Base-by-base conservation (phyloP, 2,329 filamentous ascomycete genomes). In the Penicillium sp. region DNA sequence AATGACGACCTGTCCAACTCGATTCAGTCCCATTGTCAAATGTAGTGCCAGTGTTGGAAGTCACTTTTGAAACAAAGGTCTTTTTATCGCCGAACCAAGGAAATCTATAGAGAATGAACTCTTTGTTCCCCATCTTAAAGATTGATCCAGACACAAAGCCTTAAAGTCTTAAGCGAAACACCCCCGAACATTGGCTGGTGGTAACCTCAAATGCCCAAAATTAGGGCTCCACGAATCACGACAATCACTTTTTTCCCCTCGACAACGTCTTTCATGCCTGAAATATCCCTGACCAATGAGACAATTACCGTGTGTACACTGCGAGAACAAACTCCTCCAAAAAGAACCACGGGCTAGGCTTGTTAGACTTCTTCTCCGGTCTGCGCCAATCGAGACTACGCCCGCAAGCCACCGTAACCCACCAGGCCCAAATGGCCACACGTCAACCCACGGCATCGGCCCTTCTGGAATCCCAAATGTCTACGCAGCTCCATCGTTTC, bases 381-480 rank as follows among this genome's bases (percentile, higher is more conserved):
- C 30, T 33, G 50, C 49, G 42, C 62, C 62, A 65, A 65, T 65
- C 35, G 47, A 30, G 15, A 33, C 35, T 13, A 42, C 33, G 24
- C 17, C 42, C 38, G 7, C 30, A 40, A 50, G 35, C 54, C 50
- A 47, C 42, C n/a, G 30, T 26, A 19, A 40, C 53, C 37, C 58
- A 53, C 42, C 22, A 3, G 19, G 13, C 26, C n/a, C 53, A 40
- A 50, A 15, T 28, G 40, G 33, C 42, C 57, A 58, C 57, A 60
- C 49, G 49, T 62, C 57, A 62, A 65, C 37, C 62, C 57, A 65
- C 30, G 56, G 61, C 38, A 38, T 54, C 60, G 57, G 60, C 60
- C 62, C 54, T 65, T 65, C 62, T 65, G 62, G 62, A 64, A 62
- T 60, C n/a, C 40, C 28, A 45, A 47, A 26, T 7, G 30, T 24